Evolutionary conservation across 2,329 filamentous ascomycete genomes (phyloP), one percentile per base, ranked within the genome.

Genomic region (Microdochium trichocladiopsis): DNA sequence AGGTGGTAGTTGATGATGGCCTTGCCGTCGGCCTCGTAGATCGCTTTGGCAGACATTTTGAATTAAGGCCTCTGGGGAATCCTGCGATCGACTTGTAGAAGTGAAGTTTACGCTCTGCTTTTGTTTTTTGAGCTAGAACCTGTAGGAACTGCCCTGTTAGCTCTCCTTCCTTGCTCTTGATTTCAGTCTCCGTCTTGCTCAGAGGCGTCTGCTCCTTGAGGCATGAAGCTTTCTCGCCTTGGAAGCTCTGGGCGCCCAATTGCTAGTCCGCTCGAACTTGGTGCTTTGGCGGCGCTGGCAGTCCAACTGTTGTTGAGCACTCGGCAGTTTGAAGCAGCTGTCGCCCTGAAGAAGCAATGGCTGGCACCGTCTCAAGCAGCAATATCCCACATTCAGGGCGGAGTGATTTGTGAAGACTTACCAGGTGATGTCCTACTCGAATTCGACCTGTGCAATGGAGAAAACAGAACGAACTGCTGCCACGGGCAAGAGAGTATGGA

Each of bases 1-100:
- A 99, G 91, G 82, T 97, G 94, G 84, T 97, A 99, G 88, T 96
- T 97, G 84, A 99, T 84, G 80, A 99, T 97, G 83, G 94, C 94
- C 88, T 99, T 99, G 84, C 94, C 94, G 80, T 99, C 94, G 82
- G 93, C 93, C 83, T 99, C 94, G 82, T 88, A 78, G 71, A 99
- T 97, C 63, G 93, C 88, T 80, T 99, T 99, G 75, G 94, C 90
- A 72, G 90, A 91, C 90, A 95, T 95, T 67, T 67, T 82, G 73
- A 51, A 53, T 18, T 56, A 54, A 31, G 48, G 45, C 51, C 51
- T 52, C 47, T 54, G 52, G 51, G 51, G 50, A 56, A 51, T 50
- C 60, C 56, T 55, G 52, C 57, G 53, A 61, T 60, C 63, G 62
- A 61, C 55, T 61, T 63, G 51, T 31, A 60, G 52, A 52, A 58